Evolutionary conservation across 2,329 filamentous ascomycete genomes (phyloP), one percentile per base, ranked within the genome.

Genomic region (Endoconidiophora laricicola): DNA sequence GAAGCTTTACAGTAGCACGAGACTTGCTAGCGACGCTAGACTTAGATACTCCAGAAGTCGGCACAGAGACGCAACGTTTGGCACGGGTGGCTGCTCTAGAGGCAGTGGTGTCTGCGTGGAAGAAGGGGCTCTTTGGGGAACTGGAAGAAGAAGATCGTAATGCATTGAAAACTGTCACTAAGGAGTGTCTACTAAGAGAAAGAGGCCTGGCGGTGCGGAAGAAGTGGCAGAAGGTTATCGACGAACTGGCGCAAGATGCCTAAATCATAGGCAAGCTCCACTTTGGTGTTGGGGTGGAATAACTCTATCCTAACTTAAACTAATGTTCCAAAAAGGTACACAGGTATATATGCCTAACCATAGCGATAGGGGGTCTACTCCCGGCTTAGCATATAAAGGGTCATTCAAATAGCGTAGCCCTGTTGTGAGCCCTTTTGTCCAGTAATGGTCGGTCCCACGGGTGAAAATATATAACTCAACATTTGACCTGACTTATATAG

Each of bases 61-160:
- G 73, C 0, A 69, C 70, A 0, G 74, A 78, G 57, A 59, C 66
- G 3, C 74, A 78, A 60, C 66, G 75, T 14, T 56, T 67, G 20
- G 62, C 61, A 53, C 63, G 74, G 37, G 68, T 67, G 68, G 69
- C 56, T 1, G 71, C 73, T 0, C 58, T 71, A 0, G 61, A 61
- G 1, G 64, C 66, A 0, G 63, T 69, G 9, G 58, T 67, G 4
- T 63, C 62, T 53, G 66, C 70, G 1, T 66, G 64, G 53, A 64
- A 63, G 37, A 62, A 63, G 43, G 69, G 69, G 0, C 60, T 66
- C 0, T 68, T 76, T 59, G 70, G 64, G 23, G 47, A 47, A 6
- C 52, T 61, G 0, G 54, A 59, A 14, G 55, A 55, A 0, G 56
- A 54, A 7, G 56, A 58, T 0, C 54, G 58, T 2, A 57, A 54